Base-by-base conservation (phyloP, 768 basidiomycete genomes). In the Pisolithus tinctorius region DNA sequence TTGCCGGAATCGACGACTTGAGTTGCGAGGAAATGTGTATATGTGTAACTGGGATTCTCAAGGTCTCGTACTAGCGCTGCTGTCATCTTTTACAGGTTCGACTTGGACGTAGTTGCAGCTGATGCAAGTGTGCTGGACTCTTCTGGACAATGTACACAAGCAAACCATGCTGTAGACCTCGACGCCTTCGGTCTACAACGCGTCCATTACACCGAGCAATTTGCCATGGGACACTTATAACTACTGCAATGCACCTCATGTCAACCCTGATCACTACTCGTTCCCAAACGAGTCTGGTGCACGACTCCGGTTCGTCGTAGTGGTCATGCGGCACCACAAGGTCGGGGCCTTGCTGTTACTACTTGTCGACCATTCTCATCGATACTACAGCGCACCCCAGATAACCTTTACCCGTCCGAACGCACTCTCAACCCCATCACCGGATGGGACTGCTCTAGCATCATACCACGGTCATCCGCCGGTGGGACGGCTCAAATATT, bases 141-240 rank as follows among this genome's bases (percentile, higher is more conserved):
- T 20, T 20, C 20, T 20, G 20, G 20, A 20, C 20, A 20, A 2
- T 20, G 20, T 2, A 20, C 20, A 20, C 20, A 20, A 20, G 20
- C 20, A 20, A 20, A 20, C 20, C 20, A 20, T 20, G 20, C 1
- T 20, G 20, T 20, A 20, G 20, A 20, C 20, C n/a, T n/a, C n/a
- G n/a, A n/a, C n/a, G n/a, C n/a, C n/a, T 20, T 20, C 20, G 20
- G 20, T 20, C 26, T 78, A 78, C 58, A 68, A 73, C 42, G 69
- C 74, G 4, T 78, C 76, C 2, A n/a, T 60, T 30, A 77, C 77
- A 1, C 76, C 77, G 8, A 49, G 50, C 0, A 36, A 53, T 43
- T 57, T 71, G 10, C 71, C 74, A 0, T 77, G 77, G 77, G 71
- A 76, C 61, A 78, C 75, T 25, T 77, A 78, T 63, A 78, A 78